Evolutionary conservation across 176 grass and related monocot species (phyloP), one percentile per base, ranked within the genome.

Genomic region (Eremochloa ophiuroides): DNA sequence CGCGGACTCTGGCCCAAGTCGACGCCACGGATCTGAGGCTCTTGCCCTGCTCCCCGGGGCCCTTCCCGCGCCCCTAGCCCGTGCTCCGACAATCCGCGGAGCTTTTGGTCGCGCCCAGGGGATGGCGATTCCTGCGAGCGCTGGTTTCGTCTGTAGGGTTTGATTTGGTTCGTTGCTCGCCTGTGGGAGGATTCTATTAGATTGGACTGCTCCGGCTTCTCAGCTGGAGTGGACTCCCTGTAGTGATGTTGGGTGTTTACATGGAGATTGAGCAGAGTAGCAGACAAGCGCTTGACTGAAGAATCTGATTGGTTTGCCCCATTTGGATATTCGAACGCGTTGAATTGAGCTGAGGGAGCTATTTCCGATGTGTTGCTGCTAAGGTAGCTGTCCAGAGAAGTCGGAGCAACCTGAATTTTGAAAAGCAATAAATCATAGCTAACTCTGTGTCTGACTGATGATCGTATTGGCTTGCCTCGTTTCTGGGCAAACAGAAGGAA

Each of bases 1-100:
- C 34, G 80, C 69, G 42, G 60, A 44, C 43, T 31, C 23, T 51
- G 58, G 18, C 39, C 55, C 38, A 20, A 47, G 58, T 26, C 40
- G 4, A n/a, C 30, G 30, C 41, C 16, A 16, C 44, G 76, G 83
- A 86, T 86, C 84, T 80, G 75, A 56, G 40, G 47, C 16, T 40
- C 3, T 1, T 17, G 27, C 26, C 38, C 27, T n/a, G 31, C 3
- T 43, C 39, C 23, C 13, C 2, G 7, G 22, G 27, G 2, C 14
- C 13, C 43, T 37, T 37, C 22, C 28, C 20, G 22, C 31, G 44
- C 13, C 29, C 43, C 18, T 12, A n/a, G 66, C 26, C 50, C 25
- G 3, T 59, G 50, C 76, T 79, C 26, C 12, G 67, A 61, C 51
- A 26, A 30, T 55, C 59, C 17, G 34, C 25, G 17, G 8, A 29